phyloP scores from a whole-genome alignment of 352 stramenopile genomes.

The Pythium folliculosum region DNA sequence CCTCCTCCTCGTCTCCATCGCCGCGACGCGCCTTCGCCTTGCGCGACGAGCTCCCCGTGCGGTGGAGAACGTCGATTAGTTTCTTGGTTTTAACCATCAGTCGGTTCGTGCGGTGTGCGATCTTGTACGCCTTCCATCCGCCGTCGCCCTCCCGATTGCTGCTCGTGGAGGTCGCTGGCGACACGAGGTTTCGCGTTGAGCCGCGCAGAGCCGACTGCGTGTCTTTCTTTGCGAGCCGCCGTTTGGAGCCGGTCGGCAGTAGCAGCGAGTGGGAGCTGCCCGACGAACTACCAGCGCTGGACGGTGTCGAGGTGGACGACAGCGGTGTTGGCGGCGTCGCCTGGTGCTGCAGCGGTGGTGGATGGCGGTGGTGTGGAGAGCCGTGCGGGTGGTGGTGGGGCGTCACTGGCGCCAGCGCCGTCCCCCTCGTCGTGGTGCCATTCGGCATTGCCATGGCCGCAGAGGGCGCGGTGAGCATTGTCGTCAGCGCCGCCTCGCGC shows the following conservation, averaged over 20 bases:
- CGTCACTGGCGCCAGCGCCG: background rate
- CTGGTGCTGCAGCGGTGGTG: background rate
- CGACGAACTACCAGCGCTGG: background rate
- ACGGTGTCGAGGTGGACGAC: constrained; percentile 1
- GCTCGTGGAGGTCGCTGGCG: constrained; percentile 17
- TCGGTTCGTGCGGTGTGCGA: constrained; percentile 60
- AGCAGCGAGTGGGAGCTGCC: constrained; percentile 16
- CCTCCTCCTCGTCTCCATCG: background rate
- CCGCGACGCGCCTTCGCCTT: background rate
- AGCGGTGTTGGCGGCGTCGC: constrained; percentile 8
- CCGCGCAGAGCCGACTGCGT: constrained; percentile 17
- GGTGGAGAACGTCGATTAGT: constrained; percentile 38
- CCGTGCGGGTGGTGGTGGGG: constrained; percentile 5
- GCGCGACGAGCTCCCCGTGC: constrained; percentile 6
- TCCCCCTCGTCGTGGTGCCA: background rate
- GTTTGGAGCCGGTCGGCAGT: constrained; percentile 16
- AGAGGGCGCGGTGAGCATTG: constrained; percentile 7
- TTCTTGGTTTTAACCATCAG: constrained; percentile 63
- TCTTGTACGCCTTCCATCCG: constrained; percentile 60
- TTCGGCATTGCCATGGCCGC: background rate
- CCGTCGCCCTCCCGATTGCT: constrained; percentile 31
- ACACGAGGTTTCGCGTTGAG: constrained; percentile 29
- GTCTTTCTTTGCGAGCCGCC: constrained; percentile 30
- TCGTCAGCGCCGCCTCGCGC: constrained; percentile 42
- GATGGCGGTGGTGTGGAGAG: background rate